A percentile compares a stretch with the other conserved stretches of the same genome.
Conservation (phyloP, 164 flowering plant species). For the Umbilicus rupestris region DNA sequence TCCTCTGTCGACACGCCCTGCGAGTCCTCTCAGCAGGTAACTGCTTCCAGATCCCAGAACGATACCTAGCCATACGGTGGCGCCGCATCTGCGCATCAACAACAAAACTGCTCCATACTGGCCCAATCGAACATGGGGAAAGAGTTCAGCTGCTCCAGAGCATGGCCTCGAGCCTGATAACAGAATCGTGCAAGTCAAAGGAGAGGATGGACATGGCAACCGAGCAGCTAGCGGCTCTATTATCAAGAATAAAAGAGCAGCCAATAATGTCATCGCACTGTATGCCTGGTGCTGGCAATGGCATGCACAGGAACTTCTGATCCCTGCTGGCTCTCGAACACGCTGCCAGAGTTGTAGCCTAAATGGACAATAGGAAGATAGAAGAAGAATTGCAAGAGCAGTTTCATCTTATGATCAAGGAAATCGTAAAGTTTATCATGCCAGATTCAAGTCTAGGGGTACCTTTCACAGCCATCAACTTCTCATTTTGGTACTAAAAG, state of each 20-base stretch:
- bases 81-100: conserved; percentile 40
- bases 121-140: conserved; percentile 41
- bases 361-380: no score
- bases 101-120: conserved; percentile 25
- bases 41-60: conserved; percentile 91
- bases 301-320: conserved; percentile 1
- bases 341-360: no score
- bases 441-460: no score
- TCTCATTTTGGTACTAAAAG: no score
- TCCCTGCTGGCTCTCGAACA: no score
- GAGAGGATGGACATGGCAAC: conserved; percentile 69
- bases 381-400: no score
- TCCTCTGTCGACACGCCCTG: conserved; percentile 83
- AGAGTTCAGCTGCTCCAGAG: conserved; percentile 61
- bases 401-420: no score
- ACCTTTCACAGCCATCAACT: no score
- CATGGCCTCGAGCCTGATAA: conserved; percentile 56
- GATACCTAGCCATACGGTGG: conserved; percentile 80
- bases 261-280: conserved; percentile 19
- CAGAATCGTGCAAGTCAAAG: conserved; percentile 71
- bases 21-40: conserved; percentile 82
- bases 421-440: no score
- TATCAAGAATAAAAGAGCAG: conserved; percentile 63
- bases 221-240: conserved; percentile 54
- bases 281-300: background rate